phyloP scores from a whole-genome alignment of 306 rosid genomes.

The Medicago truncatula region DNA sequence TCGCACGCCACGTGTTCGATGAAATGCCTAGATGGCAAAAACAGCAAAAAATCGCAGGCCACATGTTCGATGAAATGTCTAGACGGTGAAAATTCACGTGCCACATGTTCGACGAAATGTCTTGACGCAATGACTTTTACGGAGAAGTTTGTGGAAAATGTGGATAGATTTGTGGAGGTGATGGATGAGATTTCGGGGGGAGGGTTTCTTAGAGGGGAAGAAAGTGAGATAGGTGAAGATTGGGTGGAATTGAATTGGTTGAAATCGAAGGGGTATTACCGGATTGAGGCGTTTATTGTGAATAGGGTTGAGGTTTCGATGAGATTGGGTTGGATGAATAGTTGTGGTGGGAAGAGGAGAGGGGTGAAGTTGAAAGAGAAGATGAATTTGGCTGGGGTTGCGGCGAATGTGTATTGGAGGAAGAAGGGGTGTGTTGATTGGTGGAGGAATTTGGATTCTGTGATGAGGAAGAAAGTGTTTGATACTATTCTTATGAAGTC shows the following conservation, averaged over 20 bases:
- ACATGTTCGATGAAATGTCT: slow-evolving; percentile 43
- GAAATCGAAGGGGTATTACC: slow-evolving; percentile 78
- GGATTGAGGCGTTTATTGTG: slow-evolving; percentile 74
- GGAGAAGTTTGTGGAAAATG: slow-evolving; percentile 56
- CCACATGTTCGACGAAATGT: slow-evolving; percentile 48
- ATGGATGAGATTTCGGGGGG: slow-evolving; percentile 76
- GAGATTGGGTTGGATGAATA: slow-evolving; percentile 82
- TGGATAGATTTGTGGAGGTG: slow-evolving; percentile 59
- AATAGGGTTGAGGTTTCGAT: slow-evolving; percentile 78
- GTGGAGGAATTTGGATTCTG: slow-evolving; percentile 75
- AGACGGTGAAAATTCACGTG: too few relatives aligned
- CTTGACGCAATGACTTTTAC: slow-evolving; percentile 61
- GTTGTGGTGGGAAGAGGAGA: slow-evolving; percentile 64
- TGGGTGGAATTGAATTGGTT: slow-evolving; percentile 89
- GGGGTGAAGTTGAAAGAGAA: slow-evolving; percentile 88
- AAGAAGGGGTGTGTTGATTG: slow-evolving; percentile 89
- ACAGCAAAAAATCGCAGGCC: neutral
- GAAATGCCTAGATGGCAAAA: slow-evolving; percentile 41
- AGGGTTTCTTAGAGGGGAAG: slow-evolving; percentile 76
- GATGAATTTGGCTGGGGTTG: slow-evolving; percentile 52
- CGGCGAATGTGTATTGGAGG: slow-evolving; percentile 82
- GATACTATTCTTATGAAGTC: slow-evolving; percentile 63
- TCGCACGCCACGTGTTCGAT: slow-evolving; percentile 49
- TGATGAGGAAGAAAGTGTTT: slow-evolving; percentile 55
- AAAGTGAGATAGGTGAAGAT: slow-evolving; percentile 63